These are phyloP conservation scores for Pinus tabuliformis DNA, from an alignment of 75 land plant species.

Conservation along the genomic window DNA sequence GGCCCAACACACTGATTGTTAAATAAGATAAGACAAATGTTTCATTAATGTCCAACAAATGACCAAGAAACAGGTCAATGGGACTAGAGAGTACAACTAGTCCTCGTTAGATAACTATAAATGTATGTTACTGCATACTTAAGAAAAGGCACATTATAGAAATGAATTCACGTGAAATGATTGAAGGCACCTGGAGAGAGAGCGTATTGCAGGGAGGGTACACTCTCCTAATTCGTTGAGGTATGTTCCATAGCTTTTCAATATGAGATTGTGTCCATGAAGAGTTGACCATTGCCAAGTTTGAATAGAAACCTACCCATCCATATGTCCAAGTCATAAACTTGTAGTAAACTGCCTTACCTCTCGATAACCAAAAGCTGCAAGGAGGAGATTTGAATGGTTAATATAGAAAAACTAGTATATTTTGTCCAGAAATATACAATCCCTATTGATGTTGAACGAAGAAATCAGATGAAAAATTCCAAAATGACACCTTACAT, in stretches of 20 bases:
- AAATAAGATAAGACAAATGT: background rate
- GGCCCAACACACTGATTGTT: background rate
- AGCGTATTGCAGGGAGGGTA: constrained; percentile 98
- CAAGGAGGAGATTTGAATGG: constrained; percentile 8
- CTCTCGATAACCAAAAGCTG: constrained; percentile 70
- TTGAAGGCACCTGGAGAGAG: constrained; percentile 71
- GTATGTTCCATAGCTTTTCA: constrained; percentile 74
- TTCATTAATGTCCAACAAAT: too few species aligned
- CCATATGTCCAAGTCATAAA: constrained; percentile 84
- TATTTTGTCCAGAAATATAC: background rate
- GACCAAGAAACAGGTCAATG: too few species aligned
- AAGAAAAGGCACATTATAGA: background rate
- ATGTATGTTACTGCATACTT: too few species aligned
- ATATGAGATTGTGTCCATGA: constrained; percentile 97
- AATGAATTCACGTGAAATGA: background rate
- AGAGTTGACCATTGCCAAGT: constrained; percentile 93
- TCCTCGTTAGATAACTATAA: too few species aligned
- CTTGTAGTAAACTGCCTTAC: constrained; percentile 77
- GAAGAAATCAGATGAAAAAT: background rate
- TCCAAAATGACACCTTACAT: background rate
- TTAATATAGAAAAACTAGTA: background rate
- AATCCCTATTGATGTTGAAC: background rate
- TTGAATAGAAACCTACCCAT: constrained; percentile 77
- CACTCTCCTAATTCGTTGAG: constrained; percentile 61
- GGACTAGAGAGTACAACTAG: too few species aligned